Conservation (phyloP, 257 asterid genomes). For the Eucommia ulmoides region DNA sequence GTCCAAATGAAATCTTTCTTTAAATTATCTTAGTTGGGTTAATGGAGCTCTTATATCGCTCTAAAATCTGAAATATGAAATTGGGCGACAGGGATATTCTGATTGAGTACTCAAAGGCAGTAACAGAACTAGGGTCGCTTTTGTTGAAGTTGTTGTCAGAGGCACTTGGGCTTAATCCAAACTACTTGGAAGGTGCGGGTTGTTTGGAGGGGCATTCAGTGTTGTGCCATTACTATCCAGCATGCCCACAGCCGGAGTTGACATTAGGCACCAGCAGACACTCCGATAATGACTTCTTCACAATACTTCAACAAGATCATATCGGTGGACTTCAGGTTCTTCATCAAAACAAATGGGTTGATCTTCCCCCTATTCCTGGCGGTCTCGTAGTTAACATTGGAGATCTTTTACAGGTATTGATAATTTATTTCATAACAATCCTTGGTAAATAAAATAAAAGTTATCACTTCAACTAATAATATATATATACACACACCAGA, state of each 20-base stretch:
- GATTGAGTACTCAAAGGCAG: slow-evolving; percentile 26
- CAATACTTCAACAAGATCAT: slow-evolving; percentile 55
- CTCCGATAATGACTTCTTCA: slow-evolving; percentile 48
- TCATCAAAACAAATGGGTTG: slow-evolving; percentile 29
- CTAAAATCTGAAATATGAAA: no score
- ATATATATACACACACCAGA: no score
- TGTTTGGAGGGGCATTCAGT: slow-evolving; percentile 27
- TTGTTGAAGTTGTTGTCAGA: slow-evolving; percentile 44
- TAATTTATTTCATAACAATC: no score
- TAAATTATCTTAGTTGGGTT: no score
- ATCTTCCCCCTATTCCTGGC: slow-evolving; percentile 38
- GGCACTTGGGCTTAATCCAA: slow-evolving; percentile 52
- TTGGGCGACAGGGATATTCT: slow-evolving; percentile 42
- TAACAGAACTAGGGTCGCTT: slow-evolving; percentile 26
- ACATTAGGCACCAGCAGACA: slow-evolving; percentile 53
- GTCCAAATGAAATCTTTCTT: no score
- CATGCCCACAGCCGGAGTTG: slow-evolving; percentile 63
- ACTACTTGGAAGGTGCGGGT: slow-evolving; percentile 23
- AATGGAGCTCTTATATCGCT: no score
- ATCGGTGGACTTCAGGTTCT: slow-evolving; percentile 60
- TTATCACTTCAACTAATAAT: no score
- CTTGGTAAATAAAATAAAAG: no score
- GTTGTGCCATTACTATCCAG: slow-evolving; percentile 50
- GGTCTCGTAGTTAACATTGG: slow-evolving; percentile 54
- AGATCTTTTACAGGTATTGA: slow-evolving; percentile 71